Base-by-base conservation (phyloP, 768 basidiomycete genomes). In the Leucosporidium creatinivorum region DNA sequence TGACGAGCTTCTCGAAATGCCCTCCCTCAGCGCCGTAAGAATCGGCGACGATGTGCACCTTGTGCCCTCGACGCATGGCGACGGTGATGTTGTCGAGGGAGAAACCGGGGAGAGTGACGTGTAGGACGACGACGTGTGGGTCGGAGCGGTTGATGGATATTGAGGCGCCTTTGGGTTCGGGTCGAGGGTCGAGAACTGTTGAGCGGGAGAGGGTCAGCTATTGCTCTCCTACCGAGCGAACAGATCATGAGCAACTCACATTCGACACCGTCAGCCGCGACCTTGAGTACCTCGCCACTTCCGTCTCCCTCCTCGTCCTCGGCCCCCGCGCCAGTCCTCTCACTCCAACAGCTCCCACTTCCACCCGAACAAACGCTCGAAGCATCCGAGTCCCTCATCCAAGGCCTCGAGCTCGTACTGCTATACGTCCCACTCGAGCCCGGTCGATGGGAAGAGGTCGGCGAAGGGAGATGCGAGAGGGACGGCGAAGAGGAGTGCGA, bases 41-140 rank as follows among this genome's bases (percentile, higher is more conserved):
- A 47, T 73, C 72, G 48, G 72, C 72, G 51, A 73, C 69, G 66
- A 73, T 68, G 72, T 73, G 72, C 0, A 73, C 66, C 23, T 63
- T 63, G 66, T 66, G 68, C 0, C 63, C 65, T 17, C 72, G 49
- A 3, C 69, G 44, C 69, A 73, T 69, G 15, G 69, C 72, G 58
- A 73, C 72, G n/a, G 72, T 73, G 66, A 73, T 70, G 60, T 73
- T 70, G 21, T 69, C 69, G 63, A 73, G 61, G 6, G 61, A 60
- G 69, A 73, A 73, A 12, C 69, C 63, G 12, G 72, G 72, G 1
- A 73, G 61, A 30, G 48, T 50, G 23, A 70, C 72, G 18, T 51
- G 57, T n/a, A 73, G 30, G 21, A 73, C 31, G 36, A 72, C 58
- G 15, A 64, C 63, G 1, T 23, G 19, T 4, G 67, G 62, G 28